These are phyloP conservation scores for Diaporthe humulicola DNA, from an alignment of 2,329 filamentous ascomycete species.

Conservation along the genomic window DNA sequence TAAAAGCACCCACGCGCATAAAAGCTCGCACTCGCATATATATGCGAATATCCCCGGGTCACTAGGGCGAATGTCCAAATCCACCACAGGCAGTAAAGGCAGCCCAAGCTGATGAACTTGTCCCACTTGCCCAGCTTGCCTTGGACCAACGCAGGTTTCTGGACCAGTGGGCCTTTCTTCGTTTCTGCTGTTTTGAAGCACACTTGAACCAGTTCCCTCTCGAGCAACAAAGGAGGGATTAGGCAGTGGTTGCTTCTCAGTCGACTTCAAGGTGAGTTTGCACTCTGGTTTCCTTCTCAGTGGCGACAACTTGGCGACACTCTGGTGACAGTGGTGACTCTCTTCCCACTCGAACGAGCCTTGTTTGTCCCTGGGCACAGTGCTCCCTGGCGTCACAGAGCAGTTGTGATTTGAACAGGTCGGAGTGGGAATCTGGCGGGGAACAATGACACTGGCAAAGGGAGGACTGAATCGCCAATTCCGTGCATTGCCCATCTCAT, in stretches of 20 bases:
- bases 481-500: conserved; percentile 1
- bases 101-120: background rate
- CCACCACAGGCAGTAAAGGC: background rate
- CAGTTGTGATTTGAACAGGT: background rate
- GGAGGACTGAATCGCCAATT: conserved; percentile 15
- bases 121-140: background rate
- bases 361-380: background rate
- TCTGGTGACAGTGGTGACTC: background rate
- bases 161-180: background rate
- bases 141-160: background rate
- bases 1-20: background rate
- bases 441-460: background rate
- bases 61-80: conserved; percentile 4
- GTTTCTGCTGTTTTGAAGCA: background rate
- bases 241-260: background rate
- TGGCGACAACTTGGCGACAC: background rate
- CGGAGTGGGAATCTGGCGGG: no score
- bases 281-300: background rate
- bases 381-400: background rate
- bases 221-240: background rate
- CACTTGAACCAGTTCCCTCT: no score
- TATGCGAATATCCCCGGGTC: conserved; percentile 2
- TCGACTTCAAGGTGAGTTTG: background rate
- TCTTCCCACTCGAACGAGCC: background rate
- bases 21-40: background rate